Percentiles rank a stretch among this genome's conserved stretches.
phyloP scores from a whole-genome alignment of 371 early-diverging fungal species.

The Phascolomyces articulosus region DNA sequence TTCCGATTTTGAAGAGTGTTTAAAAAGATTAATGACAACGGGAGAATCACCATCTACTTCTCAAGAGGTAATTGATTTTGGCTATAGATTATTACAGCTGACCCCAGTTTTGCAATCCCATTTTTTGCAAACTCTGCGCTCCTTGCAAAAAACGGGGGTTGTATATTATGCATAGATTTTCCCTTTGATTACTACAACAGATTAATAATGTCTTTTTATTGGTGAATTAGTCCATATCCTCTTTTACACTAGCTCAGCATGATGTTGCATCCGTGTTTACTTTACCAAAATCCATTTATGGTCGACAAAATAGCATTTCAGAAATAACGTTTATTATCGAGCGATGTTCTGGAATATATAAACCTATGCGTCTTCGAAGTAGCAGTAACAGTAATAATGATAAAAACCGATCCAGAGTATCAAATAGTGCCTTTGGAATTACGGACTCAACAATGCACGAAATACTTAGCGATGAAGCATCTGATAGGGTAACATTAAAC shows the following conservation, averaged over 20 bases:
- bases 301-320: slow-evolving; percentile 34
- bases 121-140: too few species aligned
- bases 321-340: slow-evolving; percentile 41
- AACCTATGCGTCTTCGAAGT: slow-evolving; percentile 13
- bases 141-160: too few species aligned
- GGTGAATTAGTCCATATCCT: slow-evolving; percentile 29
- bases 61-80: neutral
- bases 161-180: neutral
- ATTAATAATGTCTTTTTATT: too few species aligned
- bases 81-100: too few species aligned
- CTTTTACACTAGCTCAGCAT: slow-evolving; percentile 41
- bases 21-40: slow-evolving; percentile 32
- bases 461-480: slow-evolving; percentile 18
- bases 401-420: slow-evolving; percentile 7
- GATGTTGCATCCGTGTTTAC: slow-evolving; percentile 50
- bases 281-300: slow-evolving; percentile 41
- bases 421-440: neutral
- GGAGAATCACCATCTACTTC: slow-evolving; percentile 25
- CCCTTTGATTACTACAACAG: neutral
- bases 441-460: slow-evolving; percentile 5
- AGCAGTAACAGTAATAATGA: neutral
- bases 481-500: neutral
- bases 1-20: slow-evolving; percentile 54
- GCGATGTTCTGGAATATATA: slow-evolving; percentile 31
- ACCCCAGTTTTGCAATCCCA: too few species aligned